phyloP scores from a whole-genome alignment of 129 eudicot species.

The Erigeron canadensis region DNA sequence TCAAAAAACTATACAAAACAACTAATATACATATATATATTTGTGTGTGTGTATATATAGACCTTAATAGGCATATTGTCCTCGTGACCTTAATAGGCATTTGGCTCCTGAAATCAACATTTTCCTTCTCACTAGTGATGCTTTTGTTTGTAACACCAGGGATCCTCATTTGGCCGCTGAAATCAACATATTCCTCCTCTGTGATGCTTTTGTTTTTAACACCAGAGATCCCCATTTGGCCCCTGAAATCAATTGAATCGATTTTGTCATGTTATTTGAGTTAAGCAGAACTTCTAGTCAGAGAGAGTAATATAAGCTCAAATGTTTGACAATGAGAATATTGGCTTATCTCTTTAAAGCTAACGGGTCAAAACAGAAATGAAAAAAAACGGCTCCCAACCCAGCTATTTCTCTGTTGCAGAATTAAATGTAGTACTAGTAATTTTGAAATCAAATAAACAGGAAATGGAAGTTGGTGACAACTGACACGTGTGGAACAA shows the following conservation, averaged over 20 bases:
- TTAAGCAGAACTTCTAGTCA: background rate
- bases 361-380: no score
- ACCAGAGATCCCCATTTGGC: constrained; percentile 69
- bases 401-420: no score
- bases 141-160: constrained; percentile 38
- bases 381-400: no score
- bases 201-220: constrained; percentile 54
- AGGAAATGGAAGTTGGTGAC: no score
- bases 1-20: no score
- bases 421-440: no score
- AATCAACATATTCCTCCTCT: no score
- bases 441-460: no score
- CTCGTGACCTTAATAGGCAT: constrained; percentile 68
- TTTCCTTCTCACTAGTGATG: constrained; percentile 39
- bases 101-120: no score
- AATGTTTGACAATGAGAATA: background rate
- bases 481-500: background rate
- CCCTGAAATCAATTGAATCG: constrained; percentile 49
- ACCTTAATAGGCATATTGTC: constrained; percentile 66
- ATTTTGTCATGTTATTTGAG: background rate
- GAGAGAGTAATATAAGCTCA: background rate
- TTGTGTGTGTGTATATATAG: background rate
- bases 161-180: constrained; percentile 87
- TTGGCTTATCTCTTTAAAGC: background rate
- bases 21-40: background rate